Conservation (phyloP, 345 rosid genomes). For the Kernera saxatilis region DNA sequence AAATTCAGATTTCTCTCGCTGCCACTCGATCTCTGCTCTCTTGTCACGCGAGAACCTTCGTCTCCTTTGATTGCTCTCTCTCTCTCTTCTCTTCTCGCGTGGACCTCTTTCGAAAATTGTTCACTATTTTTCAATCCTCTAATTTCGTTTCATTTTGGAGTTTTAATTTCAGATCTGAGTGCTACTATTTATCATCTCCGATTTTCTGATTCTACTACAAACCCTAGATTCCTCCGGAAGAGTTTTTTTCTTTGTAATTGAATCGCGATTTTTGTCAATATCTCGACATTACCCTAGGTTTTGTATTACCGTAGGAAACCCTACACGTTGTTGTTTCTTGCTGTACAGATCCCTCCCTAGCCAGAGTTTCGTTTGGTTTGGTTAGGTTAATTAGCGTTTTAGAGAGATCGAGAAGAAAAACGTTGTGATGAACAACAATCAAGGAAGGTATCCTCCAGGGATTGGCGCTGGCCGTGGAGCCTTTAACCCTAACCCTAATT, state of each 20-base stretch:
- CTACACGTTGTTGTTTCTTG: constrained; percentile 1
- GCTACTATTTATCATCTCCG: not conserved
- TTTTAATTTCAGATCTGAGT: constrained; percentile 11
- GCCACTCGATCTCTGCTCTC: not conserved
- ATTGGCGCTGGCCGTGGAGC: constrained; percentile 51
- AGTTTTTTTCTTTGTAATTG: not conserved
- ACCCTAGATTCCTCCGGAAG: constrained; percentile 25
- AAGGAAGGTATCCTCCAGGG: constrained; percentile 69
- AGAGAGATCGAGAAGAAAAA: not conserved
- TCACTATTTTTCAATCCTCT: not conserved
- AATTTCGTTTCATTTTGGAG: constrained; percentile 4
- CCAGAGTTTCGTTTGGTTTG: constrained; percentile 18
- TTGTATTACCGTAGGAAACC: constrained; percentile 12
- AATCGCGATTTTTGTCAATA: not conserved
- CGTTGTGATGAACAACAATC: constrained; percentile 41
- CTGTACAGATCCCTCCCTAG: constrained; percentile 23
- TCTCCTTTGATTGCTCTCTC: not conserved
- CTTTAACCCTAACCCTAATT: constrained; percentile 40
- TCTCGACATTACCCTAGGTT: not conserved
- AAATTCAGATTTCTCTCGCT: not conserved
- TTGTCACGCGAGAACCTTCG: constrained; percentile 12
- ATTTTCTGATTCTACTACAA: not conserved
- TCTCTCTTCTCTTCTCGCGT: constrained; percentile 18
- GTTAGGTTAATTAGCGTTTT: not conserved
- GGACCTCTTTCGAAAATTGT: not conserved